Base-by-base conservation (phyloP, 352 stramenopile genomes). In the Elongisporangium undulatum region DNA sequence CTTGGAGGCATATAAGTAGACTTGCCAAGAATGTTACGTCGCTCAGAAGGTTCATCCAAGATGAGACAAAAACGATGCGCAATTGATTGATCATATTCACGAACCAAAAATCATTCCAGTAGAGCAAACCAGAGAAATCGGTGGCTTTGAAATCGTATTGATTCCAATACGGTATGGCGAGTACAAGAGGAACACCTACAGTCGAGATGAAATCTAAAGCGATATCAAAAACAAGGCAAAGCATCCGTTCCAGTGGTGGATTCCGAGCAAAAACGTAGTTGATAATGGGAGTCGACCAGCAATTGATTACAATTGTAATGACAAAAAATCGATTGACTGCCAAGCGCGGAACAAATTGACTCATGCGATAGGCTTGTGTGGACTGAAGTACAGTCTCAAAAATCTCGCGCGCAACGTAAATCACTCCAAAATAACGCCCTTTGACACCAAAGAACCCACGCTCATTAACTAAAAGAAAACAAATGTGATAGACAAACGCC, bases 41-140 rank as follows among this genome's bases (percentile, higher is more conserved):
- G 16, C 61, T 70, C 6, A 56, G 13, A 2, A 75, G 53, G 17
- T 75, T 64, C 9, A 22, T 54, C 53, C 61, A 66, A 0, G 68
- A 75, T 20, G 65, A 55, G 0, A 75, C 56, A 9, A 72, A 34
- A 0, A 72, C 49, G 29, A 72, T 62, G 17, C 62, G 54, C 49
- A 72, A 51, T 34, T 75, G 61, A n/a, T 72, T 72, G 1, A 72
- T 12, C 19, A 57, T 58, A 51, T 58, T 54, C 13, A 61, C 64
- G 3, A 63, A 48, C 61, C 68, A 75, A 17, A 67, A 53, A 19
- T 75, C 67, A 34, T 75, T 12, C 51, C 69, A 67, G 64, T 64
- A 75, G 0, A 63, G 22, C 3, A 16, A 16, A 7, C 49, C 12
- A 12, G 58, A 10, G 53, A 75, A 75, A 15, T 64, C 60, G 19